Evolutionary conservation across 2,329 filamentous ascomycete genomes (phyloP).

Genomic region (Colletotrichum noveboracense): DNA sequence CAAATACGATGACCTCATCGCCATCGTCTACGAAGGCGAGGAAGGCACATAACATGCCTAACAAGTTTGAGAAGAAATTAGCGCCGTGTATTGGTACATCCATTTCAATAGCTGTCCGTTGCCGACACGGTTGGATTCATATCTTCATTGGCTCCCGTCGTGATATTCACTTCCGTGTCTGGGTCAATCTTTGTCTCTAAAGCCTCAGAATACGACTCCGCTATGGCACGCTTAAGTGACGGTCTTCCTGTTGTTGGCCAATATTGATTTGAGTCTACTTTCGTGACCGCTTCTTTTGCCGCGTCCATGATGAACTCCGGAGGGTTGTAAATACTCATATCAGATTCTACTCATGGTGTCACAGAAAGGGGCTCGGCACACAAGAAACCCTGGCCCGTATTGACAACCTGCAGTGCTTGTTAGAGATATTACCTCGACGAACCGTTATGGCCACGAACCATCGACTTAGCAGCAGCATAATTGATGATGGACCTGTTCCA

Average conservation of each 20-base stretch:
- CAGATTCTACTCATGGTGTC: too few species aligned
- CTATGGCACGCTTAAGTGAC: slow-evolving; percentile 88
- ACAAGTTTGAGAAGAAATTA: too few species aligned
- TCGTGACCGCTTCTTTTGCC: slow-evolving; percentile 86
- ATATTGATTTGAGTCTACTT: slow-evolving; percentile 98
- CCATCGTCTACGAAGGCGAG: slow-evolving; percentile 96
- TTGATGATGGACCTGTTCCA: background rate
- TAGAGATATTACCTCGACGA: slow-evolving; percentile 51
- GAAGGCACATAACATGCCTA: slow-evolving; percentile 92
- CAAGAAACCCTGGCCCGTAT: slow-evolving; percentile 75
- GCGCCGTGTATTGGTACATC: too few species aligned
- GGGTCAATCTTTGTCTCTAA: slow-evolving; percentile 85
- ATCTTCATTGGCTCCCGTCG: slow-evolving; percentile 87
- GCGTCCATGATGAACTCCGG: slow-evolving; percentile 89
- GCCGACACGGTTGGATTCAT: background rate
- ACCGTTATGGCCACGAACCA: slow-evolving; percentile 55
- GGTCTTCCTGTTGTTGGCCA: slow-evolving; percentile 93
- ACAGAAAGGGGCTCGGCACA: too few species aligned
- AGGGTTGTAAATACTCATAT: slow-evolving; percentile 72
- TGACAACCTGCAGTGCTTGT: slow-evolving; percentile 66
- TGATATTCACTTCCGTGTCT: slow-evolving; percentile 93
- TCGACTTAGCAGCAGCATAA: slow-evolving; percentile 51
- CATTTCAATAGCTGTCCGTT: background rate
- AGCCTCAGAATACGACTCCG: slow-evolving; percentile 87
- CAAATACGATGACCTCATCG: slow-evolving; percentile 97